phyloP scores from a whole-genome alignment of 805 yeast species.

The Metschnikowia gelsemii region DNA sequence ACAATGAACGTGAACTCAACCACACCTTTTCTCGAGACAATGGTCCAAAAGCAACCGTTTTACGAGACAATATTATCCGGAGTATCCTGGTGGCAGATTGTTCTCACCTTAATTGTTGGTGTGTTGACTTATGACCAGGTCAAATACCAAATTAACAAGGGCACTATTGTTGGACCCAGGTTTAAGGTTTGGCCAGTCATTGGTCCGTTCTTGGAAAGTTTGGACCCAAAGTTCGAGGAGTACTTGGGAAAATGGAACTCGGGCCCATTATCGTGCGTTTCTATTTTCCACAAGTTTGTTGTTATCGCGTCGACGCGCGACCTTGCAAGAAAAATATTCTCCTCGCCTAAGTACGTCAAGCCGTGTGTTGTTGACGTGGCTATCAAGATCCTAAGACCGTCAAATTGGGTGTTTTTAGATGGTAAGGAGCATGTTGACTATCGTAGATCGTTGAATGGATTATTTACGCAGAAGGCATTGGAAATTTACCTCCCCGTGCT shows the following conservation, averaged over 20 bases:
- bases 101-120: constrained; percentile 46
- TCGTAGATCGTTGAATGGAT: constrained; percentile 84
- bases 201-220: constrained; percentile 91
- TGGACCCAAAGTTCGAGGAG: constrained; percentile 94
- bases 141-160: constrained; percentile 77
- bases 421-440: constrained; percentile 95
- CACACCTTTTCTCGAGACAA: constrained; percentile 8
- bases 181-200: constrained; percentile 91
- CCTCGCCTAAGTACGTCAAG: constrained; percentile 80
- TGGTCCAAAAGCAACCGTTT: background rate
- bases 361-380: constrained; percentile 99
- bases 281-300: constrained; percentile 96
- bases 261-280: constrained; percentile 93
- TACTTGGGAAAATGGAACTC: constrained; percentile 91
- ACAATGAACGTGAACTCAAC: constrained; percentile 13
- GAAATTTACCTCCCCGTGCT: constrained; percentile 80
- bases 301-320: constrained; percentile 41
- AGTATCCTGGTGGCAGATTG: constrained; percentile 56
- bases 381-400: constrained; percentile 85
- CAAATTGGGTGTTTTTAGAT: constrained; percentile 97
- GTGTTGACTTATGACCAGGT: constrained; percentile 69
- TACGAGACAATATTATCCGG: constrained; percentile 4
- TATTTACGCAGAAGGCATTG: constrained; percentile 82
- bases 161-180: constrained; percentile 85
- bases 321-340: constrained; percentile 21